Base-by-base conservation (phyloP, 345 rosid genomes). In the Ailanthus altissimus region DNA sequence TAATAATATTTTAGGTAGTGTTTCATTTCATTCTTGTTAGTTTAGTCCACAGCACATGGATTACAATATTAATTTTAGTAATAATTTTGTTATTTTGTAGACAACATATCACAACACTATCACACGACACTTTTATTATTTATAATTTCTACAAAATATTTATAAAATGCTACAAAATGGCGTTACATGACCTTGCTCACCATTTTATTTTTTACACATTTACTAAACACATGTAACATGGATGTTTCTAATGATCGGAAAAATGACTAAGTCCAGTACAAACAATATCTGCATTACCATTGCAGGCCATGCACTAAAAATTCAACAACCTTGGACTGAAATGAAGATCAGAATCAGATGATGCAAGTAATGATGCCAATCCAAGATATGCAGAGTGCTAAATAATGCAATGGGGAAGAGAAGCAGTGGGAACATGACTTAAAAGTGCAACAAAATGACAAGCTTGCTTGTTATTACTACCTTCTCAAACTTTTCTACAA, bases 401-500 rank as follows among this genome's bases (percentile, higher is more conserved):
- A 32, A 1, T 32, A 32, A 32, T 32, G 38, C 21, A 51, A 51
- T 62, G 67, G n/a, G 5, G 6, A 13, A 32, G 6, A 5, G 60
- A 32, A 23, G 23, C 20, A 47, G 25, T 25, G 3, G 56, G 54
- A 38, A 53, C 13, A 56, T 14, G 21, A 42, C 51, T 21, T n/a
- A 42, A 8, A 25, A 4, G 18, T n/a, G 46, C n/a, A 14, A 51
- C 8, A 57, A 3, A 36, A 43, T 43, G 43, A 21, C 32, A 45
- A 59, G 21, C 49, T 50, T 57, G 38, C 45, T 56, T 50, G 59
- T 45, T 53, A 67, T 73, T 81, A 77, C 73, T 77, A 51, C 73
- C 69, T 62, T 67, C 13, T 23, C 73, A 40, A 60, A 67, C 49
- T 69, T 73, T 75, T 75, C 83, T 77, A 72, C 87, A 69, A 70